phyloP scores from a whole-genome alignment of 2,329 filamentous ascomycete species.

The Passalora sequoiae region DNA sequence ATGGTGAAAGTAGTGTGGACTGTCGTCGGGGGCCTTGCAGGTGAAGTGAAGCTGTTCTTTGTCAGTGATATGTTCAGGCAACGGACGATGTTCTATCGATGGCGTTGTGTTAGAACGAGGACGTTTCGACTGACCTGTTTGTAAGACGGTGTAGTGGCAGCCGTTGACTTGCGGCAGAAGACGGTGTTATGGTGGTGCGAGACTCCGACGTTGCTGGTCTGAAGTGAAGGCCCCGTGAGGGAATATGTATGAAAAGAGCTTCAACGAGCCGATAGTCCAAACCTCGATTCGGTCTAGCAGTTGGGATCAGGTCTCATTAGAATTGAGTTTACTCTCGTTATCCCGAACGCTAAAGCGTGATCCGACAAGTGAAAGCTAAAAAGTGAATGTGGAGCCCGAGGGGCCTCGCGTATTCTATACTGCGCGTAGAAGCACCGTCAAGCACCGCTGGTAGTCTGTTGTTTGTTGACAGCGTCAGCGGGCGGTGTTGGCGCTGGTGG shows the following conservation, averaged over 20 bases:
- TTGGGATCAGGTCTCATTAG: conserved; percentile 16
- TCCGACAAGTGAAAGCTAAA: neutral
- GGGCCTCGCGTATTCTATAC: conserved; percentile 4
- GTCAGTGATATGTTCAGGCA: conserved; percentile 9
- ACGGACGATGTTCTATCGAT: conserved; percentile 3
- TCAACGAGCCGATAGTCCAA: conserved; percentile 5
- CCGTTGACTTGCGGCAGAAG: conserved; percentile 17
- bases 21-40: neutral
- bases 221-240: conserved; percentile 10
- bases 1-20: conserved; percentile 5
- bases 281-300: conserved; percentile 15
- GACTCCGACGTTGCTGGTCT: conserved; percentile 18
- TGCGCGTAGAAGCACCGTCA: too few relatives aligned
- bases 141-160: conserved; percentile 13
- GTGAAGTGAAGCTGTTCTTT: conserved; percentile 9
- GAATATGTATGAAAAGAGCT: conserved; percentile 19
- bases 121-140: conserved; percentile 19
- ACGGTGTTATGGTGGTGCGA: conserved; percentile 10
- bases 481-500: neutral
- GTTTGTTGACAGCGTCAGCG: conserved; percentile 1
- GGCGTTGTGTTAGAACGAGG: neutral
- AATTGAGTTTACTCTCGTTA: conserved; percentile 15
- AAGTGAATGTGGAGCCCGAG: conserved; percentile 4
- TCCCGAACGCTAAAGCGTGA: conserved; percentile 8
- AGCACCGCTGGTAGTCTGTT: too few relatives aligned